These are phyloP conservation scores for Pseudocercospora fuligena DNA, from an alignment of 2,329 filamentous ascomycete species.

Conservation along the genomic window DNA sequence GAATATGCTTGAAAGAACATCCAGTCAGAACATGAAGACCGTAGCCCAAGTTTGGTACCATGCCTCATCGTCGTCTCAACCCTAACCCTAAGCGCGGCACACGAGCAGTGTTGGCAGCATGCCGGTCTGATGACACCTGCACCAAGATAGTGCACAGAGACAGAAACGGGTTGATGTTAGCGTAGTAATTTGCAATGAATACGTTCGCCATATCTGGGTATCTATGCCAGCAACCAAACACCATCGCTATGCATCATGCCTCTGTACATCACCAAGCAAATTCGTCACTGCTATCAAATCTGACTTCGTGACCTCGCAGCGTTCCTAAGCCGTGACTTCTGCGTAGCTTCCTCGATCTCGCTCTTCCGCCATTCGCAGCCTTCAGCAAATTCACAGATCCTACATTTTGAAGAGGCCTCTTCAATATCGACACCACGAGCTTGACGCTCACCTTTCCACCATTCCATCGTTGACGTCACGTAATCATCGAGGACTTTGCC, in stretches of 20 bases:
- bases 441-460: constrained; percentile 80
- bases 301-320: background rate
- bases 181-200: background rate
- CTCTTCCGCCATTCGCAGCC: constrained; percentile 76
- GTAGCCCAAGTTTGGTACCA: background rate
- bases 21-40: background rate
- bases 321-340: constrained; percentile 30
- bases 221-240: background rate
- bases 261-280: background rate
- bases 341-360: constrained; percentile 65
- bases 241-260: background rate
- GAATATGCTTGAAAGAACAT: background rate
- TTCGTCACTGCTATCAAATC: background rate
- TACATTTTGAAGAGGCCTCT: constrained; percentile 82
- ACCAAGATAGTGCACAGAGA: no score
- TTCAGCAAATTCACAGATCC: constrained; percentile 80
- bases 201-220: background rate
- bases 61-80: background rate
- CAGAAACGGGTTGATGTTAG: background rate
- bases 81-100: background rate
- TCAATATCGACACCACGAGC: constrained; percentile 78
- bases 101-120: no score
- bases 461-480: constrained; percentile 72
- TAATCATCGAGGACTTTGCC: constrained; percentile 67
- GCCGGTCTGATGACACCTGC: no score